These are phyloP conservation scores for Globisporangium abappressorium DNA, from an alignment of 352 stramenopile genomes.

Conservation along the genomic window DNA sequence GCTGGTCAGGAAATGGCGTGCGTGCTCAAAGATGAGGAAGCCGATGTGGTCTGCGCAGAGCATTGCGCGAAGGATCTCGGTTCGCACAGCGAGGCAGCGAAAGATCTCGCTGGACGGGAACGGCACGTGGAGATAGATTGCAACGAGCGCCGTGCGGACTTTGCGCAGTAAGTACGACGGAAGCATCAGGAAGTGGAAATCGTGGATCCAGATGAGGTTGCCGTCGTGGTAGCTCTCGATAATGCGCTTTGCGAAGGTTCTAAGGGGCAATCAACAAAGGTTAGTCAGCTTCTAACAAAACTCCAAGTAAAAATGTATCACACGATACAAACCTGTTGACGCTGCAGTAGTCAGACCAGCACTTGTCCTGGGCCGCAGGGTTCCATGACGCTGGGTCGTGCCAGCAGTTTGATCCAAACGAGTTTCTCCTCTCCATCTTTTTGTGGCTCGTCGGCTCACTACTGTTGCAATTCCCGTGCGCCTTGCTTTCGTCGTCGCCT, in stretches of 20 bases:
- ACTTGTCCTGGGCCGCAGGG: slow-evolving; percentile 69
- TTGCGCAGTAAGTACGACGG: slow-evolving; percentile 94
- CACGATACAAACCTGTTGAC: slow-evolving; percentile 40
- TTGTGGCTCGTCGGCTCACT: neutral
- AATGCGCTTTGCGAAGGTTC: slow-evolving; percentile 45
- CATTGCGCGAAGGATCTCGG: slow-evolving; percentile 89
- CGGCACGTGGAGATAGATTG: slow-evolving; percentile 97
- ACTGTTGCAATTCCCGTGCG: neutral
- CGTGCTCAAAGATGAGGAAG: slow-evolving; percentile 93
- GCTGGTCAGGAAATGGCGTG: slow-evolving; percentile 89
- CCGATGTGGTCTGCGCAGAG: slow-evolving; percentile 91
- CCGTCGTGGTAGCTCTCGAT: slow-evolving; percentile 78
- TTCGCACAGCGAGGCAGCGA: slow-evolving; percentile 89
- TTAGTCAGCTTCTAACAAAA: neutral
- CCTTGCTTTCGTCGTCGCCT: neutral
- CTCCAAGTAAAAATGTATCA: neutral
- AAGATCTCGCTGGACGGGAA: slow-evolving; percentile 99
- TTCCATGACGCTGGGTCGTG: slow-evolving; percentile 75
- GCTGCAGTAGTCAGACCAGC: slow-evolving; percentile 76
- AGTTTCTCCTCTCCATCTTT: neutral
- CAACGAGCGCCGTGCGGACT: slow-evolving; percentile 91
- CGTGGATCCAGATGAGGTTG: slow-evolving; percentile 96
- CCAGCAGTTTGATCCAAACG: slow-evolving; percentile 33
- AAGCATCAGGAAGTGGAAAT: slow-evolving; percentile 97
- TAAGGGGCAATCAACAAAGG: neutral